Evolutionary conservation across 1,284 basidiomycete species (phyloP), one percentile per base, ranked within the genome.

Genomic region (Vanrija sp.): DNA sequence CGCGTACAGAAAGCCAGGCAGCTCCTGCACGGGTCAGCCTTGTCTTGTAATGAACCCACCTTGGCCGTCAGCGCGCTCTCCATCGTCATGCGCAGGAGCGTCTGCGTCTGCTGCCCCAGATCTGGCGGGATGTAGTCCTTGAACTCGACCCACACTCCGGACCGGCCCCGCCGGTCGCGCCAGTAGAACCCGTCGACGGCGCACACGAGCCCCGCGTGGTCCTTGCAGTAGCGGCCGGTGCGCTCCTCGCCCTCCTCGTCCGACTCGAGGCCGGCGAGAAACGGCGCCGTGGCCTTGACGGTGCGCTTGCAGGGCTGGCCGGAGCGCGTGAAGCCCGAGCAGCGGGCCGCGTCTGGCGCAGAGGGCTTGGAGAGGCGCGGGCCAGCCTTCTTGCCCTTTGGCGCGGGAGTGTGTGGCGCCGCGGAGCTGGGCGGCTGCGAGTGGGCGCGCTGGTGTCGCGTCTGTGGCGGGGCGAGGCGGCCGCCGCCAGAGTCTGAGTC

Each of bases 171-270:
- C 16, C 47, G 45, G 15, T 60, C 58, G 44, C 64, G 62, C 62
- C 64, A 65, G 54, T 75, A 75, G 54, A 76, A 76, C 6, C 75
- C 75, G 8, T 62, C 54, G 0, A 59, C 59, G 18, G 65, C 56
- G 41, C 72, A 74, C 8, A 76, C 71, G 62, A 72, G 65, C 27
- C 63, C 65, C 16, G 71, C 69, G 60, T 76, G 75, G 59, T 74
- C 72, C 44, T 70, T 73, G 56, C 75, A 76, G 53, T 71, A 76
- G 45, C 73, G 53, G 9, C 62, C 41, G 14, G 31, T 18, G 20
- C n/a, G n/a, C 19, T 41, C 16, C 8, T 10, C 47, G n/a, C 59
- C 64, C 10, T 61, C 57, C 20, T 49, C 54, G 35, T 48, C 42
- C 6, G 35, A 41, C 18, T 38, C 41, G 14, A 25, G 48, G 16